Percentiles rank a stretch among this genome's conserved stretches.
Conservation (phyloP, 805 yeast genomes). For the Wickerhamiella parazyma region DNA sequence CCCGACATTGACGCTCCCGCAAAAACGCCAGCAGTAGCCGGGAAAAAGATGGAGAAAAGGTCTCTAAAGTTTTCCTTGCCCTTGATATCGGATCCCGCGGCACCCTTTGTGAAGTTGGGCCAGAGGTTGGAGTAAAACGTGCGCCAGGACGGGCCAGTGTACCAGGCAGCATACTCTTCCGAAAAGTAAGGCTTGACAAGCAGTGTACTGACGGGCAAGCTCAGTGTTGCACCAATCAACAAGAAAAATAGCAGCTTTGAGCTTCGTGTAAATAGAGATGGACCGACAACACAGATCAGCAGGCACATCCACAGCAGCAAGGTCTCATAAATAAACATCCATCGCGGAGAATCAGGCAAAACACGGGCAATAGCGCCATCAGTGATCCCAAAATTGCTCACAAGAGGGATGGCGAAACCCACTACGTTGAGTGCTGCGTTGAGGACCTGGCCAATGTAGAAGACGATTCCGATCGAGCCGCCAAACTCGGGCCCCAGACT, state of each 20-base stretch:
- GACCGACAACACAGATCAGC: slow-evolving; percentile 64
- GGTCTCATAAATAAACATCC: slow-evolving; percentile 61
- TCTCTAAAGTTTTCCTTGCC: slow-evolving; percentile 65
- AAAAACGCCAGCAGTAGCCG: slow-evolving; percentile 96
- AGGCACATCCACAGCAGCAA: slow-evolving; percentile 57
- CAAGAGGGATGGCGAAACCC: slow-evolving; percentile 83
- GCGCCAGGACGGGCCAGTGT: slow-evolving; percentile 62
- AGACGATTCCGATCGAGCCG: slow-evolving; percentile 90
- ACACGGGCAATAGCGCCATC: slow-evolving; percentile 43
- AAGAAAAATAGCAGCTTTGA: slow-evolving; percentile 62
- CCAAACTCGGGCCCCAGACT: slow-evolving; percentile 97
- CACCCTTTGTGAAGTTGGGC: slow-evolving; percentile 76
- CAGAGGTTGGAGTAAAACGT: slow-evolving; percentile 53
- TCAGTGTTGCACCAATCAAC: slow-evolving; percentile 55
- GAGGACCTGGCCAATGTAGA: slow-evolving; percentile 85
- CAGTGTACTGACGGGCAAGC: slow-evolving; percentile 68
- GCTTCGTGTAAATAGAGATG: slow-evolving; percentile 66
- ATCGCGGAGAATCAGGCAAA: slow-evolving; percentile 59
- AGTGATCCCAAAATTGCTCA: slow-evolving; percentile 57
- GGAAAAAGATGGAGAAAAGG: slow-evolving; percentile 89
- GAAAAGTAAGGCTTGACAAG: slow-evolving; percentile 45
- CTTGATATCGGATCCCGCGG: slow-evolving; percentile 68
- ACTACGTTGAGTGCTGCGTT: slow-evolving; percentile 85
- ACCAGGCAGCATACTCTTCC: slow-evolving; percentile 25
- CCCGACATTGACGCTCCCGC: slow-evolving; percentile 99